Evolutionary conservation across 208 protist genomes (phyloP), one percentile per base, ranked within the genome.

Genomic region (Vickermania spadyakhi): DNA sequence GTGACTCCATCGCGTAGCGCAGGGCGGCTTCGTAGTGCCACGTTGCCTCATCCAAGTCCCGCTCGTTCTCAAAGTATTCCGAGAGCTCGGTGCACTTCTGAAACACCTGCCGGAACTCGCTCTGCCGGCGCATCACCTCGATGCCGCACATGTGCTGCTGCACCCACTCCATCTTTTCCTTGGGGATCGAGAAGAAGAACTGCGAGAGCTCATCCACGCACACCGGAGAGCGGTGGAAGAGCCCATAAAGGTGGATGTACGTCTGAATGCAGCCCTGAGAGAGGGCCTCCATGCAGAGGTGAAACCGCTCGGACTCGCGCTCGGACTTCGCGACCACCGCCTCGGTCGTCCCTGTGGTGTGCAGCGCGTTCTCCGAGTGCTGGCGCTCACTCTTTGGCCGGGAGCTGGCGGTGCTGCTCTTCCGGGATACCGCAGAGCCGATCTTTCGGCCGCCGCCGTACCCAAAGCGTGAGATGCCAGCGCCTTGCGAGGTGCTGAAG

Each of bases 161-260:
- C 58, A 96, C 81, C 84, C 86, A 96, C 28, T n/a, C 29, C 2
- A 96, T 71, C 29, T 70, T 63, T 22, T 81, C 81, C 14, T 89
- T 79, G 7, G 79, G 65, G 28, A 96, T 74, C 26, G 58, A 72
- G 66, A 93, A 96, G 67, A 76, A 74, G 41, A 59, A 75, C 58
- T 84, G 73, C 5, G 89, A 76, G 3, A 96, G 84, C 51, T 71
- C 66, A 66, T 96, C 82, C 1, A 96, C 84, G 58, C 89, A 96
- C 25, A 96, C 79, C 3, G 89, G 89, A 5, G 81, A 70, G 31
- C 89, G 81, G 70, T 93, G 89, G 18, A 84, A 81, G 22, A 96
- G 78, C 21, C 86, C 50, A 62, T 91, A 92, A 25, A 96, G 74
- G 51, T 89, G 84, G 64, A 91, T 82, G 61, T 85, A 96, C 7